Evolutionary conservation across 2,329 filamentous ascomycete genomes (phyloP).

Genomic region (Colletotrichum sp.): DNA sequence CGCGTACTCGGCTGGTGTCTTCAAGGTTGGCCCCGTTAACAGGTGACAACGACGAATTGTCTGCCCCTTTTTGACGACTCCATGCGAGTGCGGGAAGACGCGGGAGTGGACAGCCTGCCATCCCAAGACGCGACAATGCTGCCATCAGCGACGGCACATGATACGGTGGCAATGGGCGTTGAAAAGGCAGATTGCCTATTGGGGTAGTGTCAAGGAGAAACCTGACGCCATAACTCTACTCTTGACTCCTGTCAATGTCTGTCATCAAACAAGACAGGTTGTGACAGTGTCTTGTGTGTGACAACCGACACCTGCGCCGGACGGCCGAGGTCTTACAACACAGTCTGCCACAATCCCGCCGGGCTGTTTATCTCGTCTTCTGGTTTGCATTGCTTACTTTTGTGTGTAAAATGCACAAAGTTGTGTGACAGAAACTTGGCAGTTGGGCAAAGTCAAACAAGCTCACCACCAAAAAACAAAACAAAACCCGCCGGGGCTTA

Average conservation of each 20-base stretch:
- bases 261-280: constrained; percentile 2
- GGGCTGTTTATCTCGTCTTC: neutral
- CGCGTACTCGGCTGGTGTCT: neutral
- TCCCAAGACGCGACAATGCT: constrained; percentile 8
- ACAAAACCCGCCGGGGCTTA: neutral
- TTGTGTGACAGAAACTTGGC: neutral
- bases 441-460: neutral
- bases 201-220: neutral
- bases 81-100: constrained; percentile 5
- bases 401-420: neutral
- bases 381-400: neutral
- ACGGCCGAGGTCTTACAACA: neutral
- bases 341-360: neutral
- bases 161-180: neutral
- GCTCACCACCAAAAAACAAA: neutral
- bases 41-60: neutral
- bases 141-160: constrained; percentile 10
- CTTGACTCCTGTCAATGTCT: constrained; percentile 11
- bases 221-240: constrained; percentile 7
- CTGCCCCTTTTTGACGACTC: neutral
- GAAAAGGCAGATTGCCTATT: neutral
- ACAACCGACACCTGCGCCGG: neutral
- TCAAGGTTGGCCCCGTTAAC: neutral
- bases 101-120: constrained; percentile 5
- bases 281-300: constrained; percentile 5